Base-by-base conservation (phyloP, 305 asterid species). In the Solanum hybrid region DNA sequence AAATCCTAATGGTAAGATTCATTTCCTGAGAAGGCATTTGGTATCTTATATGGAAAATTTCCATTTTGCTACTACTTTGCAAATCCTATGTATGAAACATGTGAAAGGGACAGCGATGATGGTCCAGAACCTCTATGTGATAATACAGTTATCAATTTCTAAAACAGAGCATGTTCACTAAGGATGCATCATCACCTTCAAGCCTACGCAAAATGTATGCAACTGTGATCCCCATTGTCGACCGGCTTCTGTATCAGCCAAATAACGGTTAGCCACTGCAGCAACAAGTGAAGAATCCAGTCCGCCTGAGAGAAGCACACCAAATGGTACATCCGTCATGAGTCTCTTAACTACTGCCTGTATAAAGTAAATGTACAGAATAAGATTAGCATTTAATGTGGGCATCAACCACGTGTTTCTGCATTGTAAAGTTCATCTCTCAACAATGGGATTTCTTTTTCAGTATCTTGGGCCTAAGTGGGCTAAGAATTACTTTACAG, bases 251-350 rank as follows among this genome's bases (percentile, higher is more conserved):
- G 97, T 92, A 89, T 91, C 95, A 29, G 95, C 94, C 94, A 98
- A 91, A 94, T 96, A 94, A 80, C 99, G 97, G 90, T 96, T 94
- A 89, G 99, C 97, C 93, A 98, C 99, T 11, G 99, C 95, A 92
- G 99, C 99, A 93, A 97, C 99, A 90, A 98, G 98, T 28, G 99
- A 98, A 46, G 99, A 97, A 94, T 98, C 99, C 78, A 98, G 96
- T 90, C 99, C 99, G 33, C 99, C 99, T 11, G 99, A 98, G 90
- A 98, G 93, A 94, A 98, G 99, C 86, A 98, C 99, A 88, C 99
- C 99, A 94, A 98, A 98, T 86, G 99, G 99, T 61, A 98, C 99
- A 94, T 98, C 99, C 74, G 99, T 94, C 99, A 97, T 98, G 78
- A 97, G 97, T 93, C 99, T 94, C 95, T 98, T 98, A 76, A 92